phyloP scores from a whole-genome alignment of 768 basidiomycete species.

The Xerocomellus intermedius region DNA sequence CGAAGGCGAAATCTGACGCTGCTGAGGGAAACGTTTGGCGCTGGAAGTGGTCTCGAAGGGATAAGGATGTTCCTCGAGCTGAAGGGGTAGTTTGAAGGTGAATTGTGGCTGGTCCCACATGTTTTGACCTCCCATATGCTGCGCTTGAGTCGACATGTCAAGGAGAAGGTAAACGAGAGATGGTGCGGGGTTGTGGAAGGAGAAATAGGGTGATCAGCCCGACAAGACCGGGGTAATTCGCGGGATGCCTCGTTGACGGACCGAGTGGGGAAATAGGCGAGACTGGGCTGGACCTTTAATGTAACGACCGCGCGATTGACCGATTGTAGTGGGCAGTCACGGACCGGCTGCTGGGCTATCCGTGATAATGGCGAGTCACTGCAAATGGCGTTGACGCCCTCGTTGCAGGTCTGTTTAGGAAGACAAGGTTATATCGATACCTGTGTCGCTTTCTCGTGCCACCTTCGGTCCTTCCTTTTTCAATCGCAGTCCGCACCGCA shows the following conservation, averaged over 20 bases:
- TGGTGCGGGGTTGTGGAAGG: background rate
- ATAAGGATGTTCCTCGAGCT: slow-evolving; percentile 30
- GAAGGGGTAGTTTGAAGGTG: slow-evolving; percentile 16
- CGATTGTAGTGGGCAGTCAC: background rate
- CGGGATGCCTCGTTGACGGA: slow-evolving; percentile 1
- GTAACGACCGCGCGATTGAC: background rate
- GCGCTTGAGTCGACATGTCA: slow-evolving; percentile 27
- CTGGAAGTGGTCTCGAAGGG: slow-evolving; percentile 12
- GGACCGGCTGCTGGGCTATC: slow-evolving; percentile 12
- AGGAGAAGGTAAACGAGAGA: background rate
- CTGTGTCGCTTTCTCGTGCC: too few species aligned
- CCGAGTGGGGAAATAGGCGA: background rate
- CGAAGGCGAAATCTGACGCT: slow-evolving; percentile 4
- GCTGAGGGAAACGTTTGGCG: slow-evolving; percentile 11
- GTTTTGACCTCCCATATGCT: slow-evolving; percentile 3
- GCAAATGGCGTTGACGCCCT: background rate
- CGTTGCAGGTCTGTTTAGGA: background rate
- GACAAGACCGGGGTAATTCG: background rate
- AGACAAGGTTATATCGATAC: background rate
- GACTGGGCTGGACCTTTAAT: slow-evolving; percentile 7
- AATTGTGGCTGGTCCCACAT: slow-evolving; percentile 21
- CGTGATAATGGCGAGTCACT: background rate
- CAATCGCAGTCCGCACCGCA: background rate
- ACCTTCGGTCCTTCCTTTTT: background rate
- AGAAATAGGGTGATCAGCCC: slow-evolving; percentile 1